Conservation (phyloP, 1,284 basidiomycete species). For the Fomitiporia mediterranea region DNA sequence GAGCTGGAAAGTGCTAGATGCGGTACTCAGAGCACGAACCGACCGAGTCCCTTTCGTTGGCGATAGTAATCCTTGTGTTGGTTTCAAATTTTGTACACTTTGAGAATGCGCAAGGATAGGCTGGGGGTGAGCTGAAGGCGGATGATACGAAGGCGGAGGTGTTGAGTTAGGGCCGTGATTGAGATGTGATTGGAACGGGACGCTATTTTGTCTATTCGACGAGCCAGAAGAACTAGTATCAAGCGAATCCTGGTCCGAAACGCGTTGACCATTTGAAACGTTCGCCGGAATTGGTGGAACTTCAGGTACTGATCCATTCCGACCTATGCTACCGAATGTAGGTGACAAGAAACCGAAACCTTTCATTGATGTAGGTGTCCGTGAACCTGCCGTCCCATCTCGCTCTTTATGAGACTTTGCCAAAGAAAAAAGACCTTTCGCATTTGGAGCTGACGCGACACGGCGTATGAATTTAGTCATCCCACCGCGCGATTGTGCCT, state of each 20-base stretch:
- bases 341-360: conserved; percentile 16
- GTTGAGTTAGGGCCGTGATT: conserved; percentile 12
- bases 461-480: conserved; percentile 74
- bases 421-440: conserved; percentile 81
- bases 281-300: conserved; percentile 42
- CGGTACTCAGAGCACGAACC: conserved; percentile 12
- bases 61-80: conserved; percentile 10
- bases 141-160: conserved; percentile 15
- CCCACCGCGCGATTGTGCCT: conserved; percentile 17
- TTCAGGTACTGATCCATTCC: conserved; percentile 12
- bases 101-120: conserved; percentile 15
- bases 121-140: conserved; percentile 6
- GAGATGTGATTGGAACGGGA: background rate
- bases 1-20: conserved; percentile 19
- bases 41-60: conserved; percentile 14
- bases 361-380: conserved; percentile 27
- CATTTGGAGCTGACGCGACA: conserved; percentile 94
- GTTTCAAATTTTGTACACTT: conserved; percentile 17
- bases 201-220: conserved; percentile 34
- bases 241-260: conserved; percentile 59
- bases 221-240: conserved; percentile 72
- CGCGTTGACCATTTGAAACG: conserved; percentile 35
- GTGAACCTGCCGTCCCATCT: conserved; percentile 54
- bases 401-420: conserved; percentile 42
- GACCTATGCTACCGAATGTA: conserved; percentile 12